Base-by-base conservation (phyloP, 441 rosid species). In the Croton laevigatus region DNA sequence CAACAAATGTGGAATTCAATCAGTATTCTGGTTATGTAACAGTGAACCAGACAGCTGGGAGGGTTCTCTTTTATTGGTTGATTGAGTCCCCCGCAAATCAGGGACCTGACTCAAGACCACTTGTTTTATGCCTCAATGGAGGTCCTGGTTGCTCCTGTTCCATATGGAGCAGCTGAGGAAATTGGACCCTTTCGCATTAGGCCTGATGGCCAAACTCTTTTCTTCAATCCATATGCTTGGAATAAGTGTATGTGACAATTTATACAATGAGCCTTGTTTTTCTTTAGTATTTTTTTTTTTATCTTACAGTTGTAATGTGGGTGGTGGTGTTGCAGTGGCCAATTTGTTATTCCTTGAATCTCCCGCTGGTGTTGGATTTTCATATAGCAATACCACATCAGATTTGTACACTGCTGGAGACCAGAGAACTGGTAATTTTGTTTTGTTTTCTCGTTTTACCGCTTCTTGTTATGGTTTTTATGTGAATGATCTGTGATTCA, bases 311-410 rank as follows among this genome's bases (percentile, higher is more conserved):
- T 59, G 19, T 65, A 20, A 42, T 32, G 32, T 40, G 32, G 8
- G 51, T 73, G 52, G 22, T 77, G 70, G 20, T 46, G 68, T 60
- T 63, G 69, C 84, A 95, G 97, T 95, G 88, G 99, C 96, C 60
- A 95, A 91, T 79, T 63, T 93, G 83, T 81, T 92, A 23, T 95
- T 95, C 77, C 94, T 95, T 62, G 99, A 95, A 63, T 95, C 99
- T 68, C 98, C 98, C 0, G 98, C 96, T 62, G 99, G 99, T 73
- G 98, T 95, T 74, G 99, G 99, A 8, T 95, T 92, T 82, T 95
- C 99, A 0, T 95, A 91, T 80, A 69, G 93, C 0, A 95, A 95
- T 68, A 91, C 97, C 0, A 80, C 89, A 8, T 83, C 96, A 8
- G 99, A 95, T 70, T 73, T 90, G 82, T 89, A 86, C 84, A 86